These are phyloP conservation scores for Saccharomyces hybrid DNA, from an alignment of 1,139 yeast genomes.

Conservation along the genomic window DNA sequence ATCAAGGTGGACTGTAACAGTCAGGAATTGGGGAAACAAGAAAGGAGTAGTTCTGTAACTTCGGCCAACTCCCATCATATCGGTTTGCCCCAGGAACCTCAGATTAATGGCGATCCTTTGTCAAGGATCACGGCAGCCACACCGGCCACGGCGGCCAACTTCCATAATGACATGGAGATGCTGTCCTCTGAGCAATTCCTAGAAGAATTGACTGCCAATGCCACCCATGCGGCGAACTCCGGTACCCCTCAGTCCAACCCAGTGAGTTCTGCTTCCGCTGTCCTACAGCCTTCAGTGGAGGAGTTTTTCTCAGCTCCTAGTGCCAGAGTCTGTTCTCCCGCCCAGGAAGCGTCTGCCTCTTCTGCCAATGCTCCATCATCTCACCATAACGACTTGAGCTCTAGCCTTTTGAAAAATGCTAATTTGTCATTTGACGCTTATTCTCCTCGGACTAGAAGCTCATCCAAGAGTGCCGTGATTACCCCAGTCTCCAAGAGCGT, in stretches of 20 bases:
- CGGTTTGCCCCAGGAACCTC: neutral
- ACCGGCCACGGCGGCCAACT: neutral
- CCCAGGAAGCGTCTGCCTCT: neutral
- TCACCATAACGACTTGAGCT: neutral
- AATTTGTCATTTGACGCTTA: slow-evolving; percentile 14
- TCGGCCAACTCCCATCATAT: slow-evolving; percentile 6
- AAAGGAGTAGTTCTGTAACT: slow-evolving; percentile 18
- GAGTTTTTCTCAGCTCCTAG: neutral
- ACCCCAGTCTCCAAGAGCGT: slow-evolving; percentile 19
- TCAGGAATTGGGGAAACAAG: slow-evolving; percentile 5
- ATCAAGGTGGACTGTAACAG: slow-evolving; percentile 8
- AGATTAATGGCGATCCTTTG: neutral
- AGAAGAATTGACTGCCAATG: slow-evolving; percentile 31
- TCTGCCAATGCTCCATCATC: neutral
- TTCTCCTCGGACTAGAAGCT: slow-evolving; percentile 9
- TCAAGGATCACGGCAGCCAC: neutral
- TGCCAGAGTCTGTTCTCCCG: neutral
- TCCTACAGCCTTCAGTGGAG: neutral
- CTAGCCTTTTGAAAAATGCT: slow-evolving; percentile 1
- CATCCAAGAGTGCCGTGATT: slow-evolving; percentile 14
- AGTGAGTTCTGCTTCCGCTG: neutral
- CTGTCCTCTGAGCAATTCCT: slow-evolving; percentile 29
- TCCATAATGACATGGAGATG: slow-evolving; percentile 8
- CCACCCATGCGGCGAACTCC: slow-evolving; percentile 12
- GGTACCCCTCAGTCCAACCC: neutral